Percentiles rank a stretch among this genome's conserved stretches.
phyloP scores from a whole-genome alignment of 192 early-diverging fungal species.

The Backusella tuberculispora region DNA sequence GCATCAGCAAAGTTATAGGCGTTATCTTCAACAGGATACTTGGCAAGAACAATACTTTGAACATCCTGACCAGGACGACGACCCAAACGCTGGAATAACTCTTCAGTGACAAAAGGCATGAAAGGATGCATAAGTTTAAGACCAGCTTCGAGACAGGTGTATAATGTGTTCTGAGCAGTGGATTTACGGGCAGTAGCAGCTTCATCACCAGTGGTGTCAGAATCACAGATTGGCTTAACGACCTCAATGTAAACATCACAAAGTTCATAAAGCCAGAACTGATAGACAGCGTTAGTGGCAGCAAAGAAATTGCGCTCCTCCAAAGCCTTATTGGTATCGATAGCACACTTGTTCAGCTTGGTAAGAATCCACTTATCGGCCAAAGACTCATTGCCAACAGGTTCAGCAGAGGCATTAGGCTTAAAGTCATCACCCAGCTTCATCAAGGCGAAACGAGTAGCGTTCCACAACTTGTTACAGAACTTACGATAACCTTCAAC shows the following conservation, averaged over 20 bases:
- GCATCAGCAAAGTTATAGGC: constrained; percentile 66
- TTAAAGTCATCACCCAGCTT: constrained; percentile 91
- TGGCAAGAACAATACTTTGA: constrained; percentile 73
- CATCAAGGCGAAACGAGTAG: constrained; percentile 92
- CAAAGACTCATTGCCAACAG: constrained; percentile 82
- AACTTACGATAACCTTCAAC: constrained; percentile 99
- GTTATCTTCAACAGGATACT: constrained; percentile 58
- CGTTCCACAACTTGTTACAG: constrained; percentile 99
- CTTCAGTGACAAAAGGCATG: constrained; percentile 99
- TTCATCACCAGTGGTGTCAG: constrained; percentile 56
- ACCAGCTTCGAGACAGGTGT: constrained; percentile 92
- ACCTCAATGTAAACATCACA: constrained; percentile 97
- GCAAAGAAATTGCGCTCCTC: constrained; percentile 90
- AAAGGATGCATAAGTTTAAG: constrained; percentile 95
- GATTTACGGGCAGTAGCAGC: constrained; percentile 46
- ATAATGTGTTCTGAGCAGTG: constrained; percentile 85
- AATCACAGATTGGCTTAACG: constrained; percentile 88
- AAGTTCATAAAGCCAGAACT: constrained; percentile 96
- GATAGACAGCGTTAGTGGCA: constrained; percentile 85
- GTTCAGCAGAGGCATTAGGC: constrained; percentile 55
- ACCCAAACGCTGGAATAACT: constrained; percentile 95
- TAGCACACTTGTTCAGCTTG: constrained; percentile 82
- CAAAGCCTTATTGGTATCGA: constrained; percentile 77
- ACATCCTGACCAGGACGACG: constrained; percentile 72
- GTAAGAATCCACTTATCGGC: constrained; percentile 94